Conservation (phyloP, 495 filamentous ascomycete species). For the Aspergillus sclerotioniger region DNA sequence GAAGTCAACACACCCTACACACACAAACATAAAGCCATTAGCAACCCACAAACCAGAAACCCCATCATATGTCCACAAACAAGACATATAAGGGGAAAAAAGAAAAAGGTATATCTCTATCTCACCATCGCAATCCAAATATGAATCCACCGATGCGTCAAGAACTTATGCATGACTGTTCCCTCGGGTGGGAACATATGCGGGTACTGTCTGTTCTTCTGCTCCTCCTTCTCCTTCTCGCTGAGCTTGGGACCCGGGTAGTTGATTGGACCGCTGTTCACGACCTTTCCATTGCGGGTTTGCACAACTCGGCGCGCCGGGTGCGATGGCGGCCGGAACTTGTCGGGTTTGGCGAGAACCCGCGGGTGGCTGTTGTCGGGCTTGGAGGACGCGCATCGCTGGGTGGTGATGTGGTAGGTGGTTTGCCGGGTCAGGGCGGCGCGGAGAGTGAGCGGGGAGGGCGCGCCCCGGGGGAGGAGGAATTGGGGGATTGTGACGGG, state of each 20-base stretch:
- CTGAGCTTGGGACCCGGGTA: constrained; percentile 69
- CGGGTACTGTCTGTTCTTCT: constrained; percentile 69
- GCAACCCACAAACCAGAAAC: neutral
- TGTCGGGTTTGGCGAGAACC: constrained; percentile 73
- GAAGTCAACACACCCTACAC: constrained; percentile 62
- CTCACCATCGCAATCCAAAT: constrained; percentile 74
- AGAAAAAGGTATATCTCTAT: neutral
- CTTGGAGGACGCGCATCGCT: constrained; percentile 28
- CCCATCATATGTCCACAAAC: neutral
- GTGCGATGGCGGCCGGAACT: constrained; percentile 85
- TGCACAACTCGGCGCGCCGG: constrained; percentile 53
- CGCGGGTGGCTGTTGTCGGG: constrained; percentile 43
- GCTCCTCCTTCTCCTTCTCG: constrained; percentile 56
- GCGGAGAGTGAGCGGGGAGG: constrained; percentile 30
- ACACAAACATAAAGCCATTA: neutral
- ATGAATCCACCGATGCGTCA: constrained; percentile 71
- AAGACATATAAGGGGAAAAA: neutral
- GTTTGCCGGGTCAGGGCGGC: constrained; percentile 18
- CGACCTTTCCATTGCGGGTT: constrained; percentile 27
- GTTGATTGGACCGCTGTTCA: constrained; percentile 39
- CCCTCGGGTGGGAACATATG: constrained; percentile 76
- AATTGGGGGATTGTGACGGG: constrained; percentile 37
- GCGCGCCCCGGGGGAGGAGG: constrained; percentile 43
- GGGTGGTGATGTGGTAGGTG: constrained; percentile 12
- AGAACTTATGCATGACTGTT: constrained; percentile 71